These are phyloP conservation scores for Ceratocystis harringtonii DNA, from an alignment of 2,329 filamentous ascomycete genomes.

Conservation along the genomic window DNA sequence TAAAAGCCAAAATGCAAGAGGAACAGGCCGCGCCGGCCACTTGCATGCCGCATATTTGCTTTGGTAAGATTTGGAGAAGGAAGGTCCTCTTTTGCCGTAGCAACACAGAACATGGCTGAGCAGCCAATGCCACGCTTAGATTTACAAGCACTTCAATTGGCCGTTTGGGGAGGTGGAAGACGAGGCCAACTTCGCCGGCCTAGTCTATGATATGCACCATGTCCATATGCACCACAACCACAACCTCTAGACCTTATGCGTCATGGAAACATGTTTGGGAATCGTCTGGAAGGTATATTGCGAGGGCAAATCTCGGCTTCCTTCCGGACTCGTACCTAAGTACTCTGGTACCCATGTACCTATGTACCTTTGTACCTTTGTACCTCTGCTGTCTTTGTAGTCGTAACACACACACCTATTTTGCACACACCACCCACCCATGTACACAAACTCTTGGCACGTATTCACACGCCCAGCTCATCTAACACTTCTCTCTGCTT, in stretches of 20 bases:
- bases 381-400: not conserved
- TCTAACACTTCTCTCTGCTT: no score
- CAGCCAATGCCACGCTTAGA: not conserved
- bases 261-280: constrained; percentile 7
- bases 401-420: not conserved
- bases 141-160: not conserved
- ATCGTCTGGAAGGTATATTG: constrained; percentile 7
- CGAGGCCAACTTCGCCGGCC: not conserved
- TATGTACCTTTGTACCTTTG: not conserved
- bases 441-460: not conserved
- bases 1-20: not conserved
- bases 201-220: not conserved
- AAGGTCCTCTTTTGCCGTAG: not conserved
- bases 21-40: not conserved
- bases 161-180: not conserved
- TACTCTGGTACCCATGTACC: not conserved
- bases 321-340: constrained; percentile 4
- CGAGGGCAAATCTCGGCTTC: constrained; percentile 11
- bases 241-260: not conserved
- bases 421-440: not conserved
- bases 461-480: not conserved
- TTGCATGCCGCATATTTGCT: not conserved
- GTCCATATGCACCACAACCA: not conserved
- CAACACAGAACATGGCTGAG: not conserved
- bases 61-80: not conserved